Conservation (phyloP, 2,329 filamentous ascomycete genomes). For the Phialophora expanda region DNA sequence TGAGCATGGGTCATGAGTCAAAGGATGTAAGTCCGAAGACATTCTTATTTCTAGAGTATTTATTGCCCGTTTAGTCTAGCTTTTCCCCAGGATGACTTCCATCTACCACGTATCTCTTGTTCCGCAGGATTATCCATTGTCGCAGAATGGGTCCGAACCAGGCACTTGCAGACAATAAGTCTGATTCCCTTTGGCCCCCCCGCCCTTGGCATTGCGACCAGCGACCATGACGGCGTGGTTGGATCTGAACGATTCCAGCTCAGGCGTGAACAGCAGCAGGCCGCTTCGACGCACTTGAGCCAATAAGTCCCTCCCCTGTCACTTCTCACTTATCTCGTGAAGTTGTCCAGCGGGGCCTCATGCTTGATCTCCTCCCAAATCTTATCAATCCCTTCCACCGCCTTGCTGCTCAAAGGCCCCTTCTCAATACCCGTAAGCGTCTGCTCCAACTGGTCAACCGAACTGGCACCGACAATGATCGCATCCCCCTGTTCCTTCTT, state of each 20-base stretch:
- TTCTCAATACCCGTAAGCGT: slow-evolving; percentile 41
- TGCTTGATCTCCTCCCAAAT: slow-evolving; percentile 43
- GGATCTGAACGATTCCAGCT: not conserved
- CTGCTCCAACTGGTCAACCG: slow-evolving; percentile 43
- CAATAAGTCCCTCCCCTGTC: not conserved
- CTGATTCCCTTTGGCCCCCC: not conserved
- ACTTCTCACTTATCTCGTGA: slow-evolving; percentile 7
- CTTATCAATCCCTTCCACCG: slow-evolving; percentile 39
- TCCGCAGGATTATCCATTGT: not conserved
- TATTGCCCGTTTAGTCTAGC: not conserved
- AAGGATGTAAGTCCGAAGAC: not conserved
- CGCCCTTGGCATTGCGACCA: not conserved
- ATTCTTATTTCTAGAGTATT: not conserved
- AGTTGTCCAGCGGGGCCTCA: slow-evolving; percentile 41
- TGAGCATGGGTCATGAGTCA: not conserved
- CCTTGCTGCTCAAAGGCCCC: slow-evolving; percentile 43
- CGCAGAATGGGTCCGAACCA: too few species aligned
- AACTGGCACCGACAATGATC: slow-evolving; percentile 47
- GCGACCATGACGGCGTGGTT: not conserved
- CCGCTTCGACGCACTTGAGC: too few species aligned
- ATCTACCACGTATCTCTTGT: not conserved
- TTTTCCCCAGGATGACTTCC: not conserved
- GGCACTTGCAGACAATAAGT: too few species aligned
- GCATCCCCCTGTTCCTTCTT: slow-evolving; percentile 41
- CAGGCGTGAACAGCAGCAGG: not conserved